phyloP scores from a whole-genome alignment of 495 filamentous ascomycete species.

The Aspergillus kassunensis region DNA sequence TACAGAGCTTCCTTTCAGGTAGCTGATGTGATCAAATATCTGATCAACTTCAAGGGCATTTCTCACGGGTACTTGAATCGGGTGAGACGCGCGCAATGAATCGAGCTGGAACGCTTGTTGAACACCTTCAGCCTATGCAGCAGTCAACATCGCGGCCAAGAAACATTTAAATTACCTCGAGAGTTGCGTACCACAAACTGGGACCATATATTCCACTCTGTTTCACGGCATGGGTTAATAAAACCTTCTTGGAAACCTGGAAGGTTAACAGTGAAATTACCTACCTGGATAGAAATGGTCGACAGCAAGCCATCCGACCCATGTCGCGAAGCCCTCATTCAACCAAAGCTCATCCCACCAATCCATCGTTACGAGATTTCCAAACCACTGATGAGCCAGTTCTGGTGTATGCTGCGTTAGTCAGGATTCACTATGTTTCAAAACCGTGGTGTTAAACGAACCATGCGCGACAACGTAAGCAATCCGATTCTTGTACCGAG shows the following conservation, averaged over 20 bases:
- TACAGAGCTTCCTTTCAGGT: slow-evolving; percentile 90
- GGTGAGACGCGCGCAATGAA: slow-evolving; percentile 82
- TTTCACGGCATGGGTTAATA: slow-evolving; percentile 11
- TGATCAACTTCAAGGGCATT: slow-evolving; percentile 93
- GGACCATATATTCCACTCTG: slow-evolving; percentile 91
- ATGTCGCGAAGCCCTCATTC: slow-evolving; percentile 95
- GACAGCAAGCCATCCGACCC: slow-evolving; percentile 93
- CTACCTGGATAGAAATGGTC: slow-evolving; percentile 81
- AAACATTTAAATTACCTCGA: slow-evolving; percentile 44
- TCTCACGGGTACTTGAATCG: slow-evolving; percentile 88
- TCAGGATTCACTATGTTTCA: not conserved
- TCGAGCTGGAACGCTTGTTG: slow-evolving; percentile 89
- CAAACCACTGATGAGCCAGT: slow-evolving; percentile 97
- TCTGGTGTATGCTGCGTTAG: slow-evolving; percentile 42
- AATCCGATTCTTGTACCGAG: slow-evolving; percentile 81
- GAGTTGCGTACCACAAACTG: slow-evolving; percentile 78
- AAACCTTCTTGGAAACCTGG: not conserved
- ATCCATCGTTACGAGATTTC: slow-evolving; percentile 78
- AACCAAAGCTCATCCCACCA: slow-evolving; percentile 97
- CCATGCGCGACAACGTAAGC: slow-evolving; percentile 89
- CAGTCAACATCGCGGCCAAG: slow-evolving; percentile 29
- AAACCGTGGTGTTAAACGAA: slow-evolving; percentile 14
- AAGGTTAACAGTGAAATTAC: slow-evolving; percentile 7
- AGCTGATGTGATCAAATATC: slow-evolving; percentile 94
- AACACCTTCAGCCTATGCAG: slow-evolving; percentile 71